Base-by-base conservation (phyloP, 176 grass and related monocot species). In the Avena eriantha region DNA sequence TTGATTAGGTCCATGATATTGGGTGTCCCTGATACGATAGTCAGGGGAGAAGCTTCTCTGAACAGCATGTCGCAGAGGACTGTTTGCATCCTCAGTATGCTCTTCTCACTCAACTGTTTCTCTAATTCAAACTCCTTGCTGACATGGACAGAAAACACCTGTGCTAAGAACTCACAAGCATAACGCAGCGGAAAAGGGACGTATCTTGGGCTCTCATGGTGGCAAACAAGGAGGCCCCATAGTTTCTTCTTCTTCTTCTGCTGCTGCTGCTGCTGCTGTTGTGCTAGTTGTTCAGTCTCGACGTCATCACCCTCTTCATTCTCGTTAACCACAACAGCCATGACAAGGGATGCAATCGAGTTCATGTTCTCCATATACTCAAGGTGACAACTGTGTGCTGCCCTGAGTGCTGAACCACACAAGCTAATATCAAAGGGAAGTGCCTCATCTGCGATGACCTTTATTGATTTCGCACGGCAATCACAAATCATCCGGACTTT, bases 331-430 rank as follows among this genome's bases (percentile, higher is more conserved):
- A 92, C 93, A 57, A 98, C 91, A 14, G 91, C 93, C 93, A 98
- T 98, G 35, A 93, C 93, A 21, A 98, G 91, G 7, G 93, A 98
- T 18, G 95, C 95, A 36, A 98, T 93, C 0, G 95, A 93, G 65
- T 90, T 98, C 93, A 98, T 98, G 90, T 95, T 98, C 81, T 92
- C 87, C 95, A 98, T 98, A 54, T 98, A 98, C 83, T 95, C 89
- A 71, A 93, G 86, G 78, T 98, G 93, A 79, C 95, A 98, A 76
- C 86, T 90, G 63, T 98, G 95, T n/a, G 93, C 82, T 39, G 93
- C 91, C 51, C 95, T 87, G 36, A 98, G 87, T 60, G 86, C 88
- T 45, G 95, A 98, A 50, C 93, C 95, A 22, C 93, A 98, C 73
- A 98, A 90, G 69, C 85, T 95, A 78, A 98, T 83, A 61, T 95